Percentiles rank a stretch among this genome's conserved stretches.
Evolutionary conservation across 441 rosid species (phyloP).

Genomic region (Euphorbia corollata): DNA sequence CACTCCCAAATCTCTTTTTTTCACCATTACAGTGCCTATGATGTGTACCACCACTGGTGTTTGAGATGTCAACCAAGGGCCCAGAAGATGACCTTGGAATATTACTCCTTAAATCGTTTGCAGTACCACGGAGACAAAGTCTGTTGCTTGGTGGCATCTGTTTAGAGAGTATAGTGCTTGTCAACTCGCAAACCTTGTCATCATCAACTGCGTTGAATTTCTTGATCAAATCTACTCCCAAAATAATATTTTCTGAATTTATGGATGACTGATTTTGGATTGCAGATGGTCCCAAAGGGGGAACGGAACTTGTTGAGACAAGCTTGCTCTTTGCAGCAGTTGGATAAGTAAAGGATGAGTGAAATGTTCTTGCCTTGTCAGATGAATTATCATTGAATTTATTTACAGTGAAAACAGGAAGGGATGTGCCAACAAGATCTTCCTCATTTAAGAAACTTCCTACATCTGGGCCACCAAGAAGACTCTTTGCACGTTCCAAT

Average conservation of each 20-base stretch:
- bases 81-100: slow-evolving; percentile 36
- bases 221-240: slow-evolving; percentile 18
- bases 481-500: slow-evolving; percentile 75
- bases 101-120: slow-evolving; percentile 27
- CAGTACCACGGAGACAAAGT: slow-evolving; percentile 18
- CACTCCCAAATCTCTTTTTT: slow-evolving; percentile 27
- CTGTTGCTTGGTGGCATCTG: slow-evolving; percentile 27
- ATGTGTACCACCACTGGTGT: slow-evolving; percentile 29
- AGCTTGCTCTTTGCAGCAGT: slow-evolving; percentile 35
- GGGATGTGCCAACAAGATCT: slow-evolving; percentile 30
- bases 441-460: slow-evolving; percentile 49
- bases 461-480: slow-evolving; percentile 86
- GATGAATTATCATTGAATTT: slow-evolving; percentile 28
- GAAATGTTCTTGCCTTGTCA: slow-evolving; percentile 28
- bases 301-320: slow-evolving; percentile 39
- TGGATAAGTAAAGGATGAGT: slow-evolving; percentile 31
- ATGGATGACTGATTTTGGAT: slow-evolving; percentile 29
- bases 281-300: slow-evolving; percentile 51
- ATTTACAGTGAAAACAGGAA: slow-evolving; percentile 29
- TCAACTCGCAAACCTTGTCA: not conserved
- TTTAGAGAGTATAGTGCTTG: slow-evolving; percentile 23
- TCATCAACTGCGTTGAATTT: slow-evolving; percentile 21
- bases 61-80: slow-evolving; percentile 63
- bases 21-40: slow-evolving; percentile 18
- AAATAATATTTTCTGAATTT: slow-evolving; percentile 27